phyloP scores from a whole-genome alignment of 371 early-diverging fungal genomes.

The Conidiobolus coronatus region DNA sequence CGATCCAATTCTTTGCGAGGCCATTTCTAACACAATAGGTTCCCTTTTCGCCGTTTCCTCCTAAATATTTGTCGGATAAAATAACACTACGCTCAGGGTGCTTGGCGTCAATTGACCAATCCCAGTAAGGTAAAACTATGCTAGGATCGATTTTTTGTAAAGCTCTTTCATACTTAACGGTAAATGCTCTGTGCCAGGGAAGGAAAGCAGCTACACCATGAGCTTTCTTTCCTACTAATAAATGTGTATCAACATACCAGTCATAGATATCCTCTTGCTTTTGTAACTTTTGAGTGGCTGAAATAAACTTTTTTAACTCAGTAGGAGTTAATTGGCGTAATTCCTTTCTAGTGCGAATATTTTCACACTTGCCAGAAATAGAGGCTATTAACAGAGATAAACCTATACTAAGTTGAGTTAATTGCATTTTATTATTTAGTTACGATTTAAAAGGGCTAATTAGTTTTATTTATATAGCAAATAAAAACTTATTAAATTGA shows the following conservation, averaged over 20 bases:
- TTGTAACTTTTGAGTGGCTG: not conserved
- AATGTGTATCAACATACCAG: not conserved
- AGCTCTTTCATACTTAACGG: not conserved
- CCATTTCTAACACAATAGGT: conserved; percentile 8
- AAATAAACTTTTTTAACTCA: not conserved
- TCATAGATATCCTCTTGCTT: not conserved
- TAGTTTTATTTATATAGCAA: too few species aligned
- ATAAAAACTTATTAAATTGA: too few species aligned
- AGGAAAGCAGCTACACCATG: conserved; percentile 4
- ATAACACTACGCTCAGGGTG: not conserved
- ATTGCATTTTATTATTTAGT: too few species aligned
- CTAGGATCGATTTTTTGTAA: not conserved
- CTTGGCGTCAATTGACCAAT: not conserved
- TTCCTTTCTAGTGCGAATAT: not conserved
- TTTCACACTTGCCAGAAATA: not conserved
- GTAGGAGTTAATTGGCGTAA: not conserved
- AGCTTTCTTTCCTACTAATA: not conserved
- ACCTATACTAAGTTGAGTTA: too few species aligned
- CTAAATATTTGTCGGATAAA: not conserved
- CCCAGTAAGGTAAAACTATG: conserved; percentile 2
- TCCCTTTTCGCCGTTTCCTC: not conserved
- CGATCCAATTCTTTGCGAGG: not conserved
- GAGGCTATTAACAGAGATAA: too few species aligned
- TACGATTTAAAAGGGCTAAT: too few species aligned
- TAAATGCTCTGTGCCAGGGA: conserved; percentile 1